Evolutionary conservation across 352 stramenopile genomes (phyloP).

Genomic region (Phytophthora pinifolia): DNA sequence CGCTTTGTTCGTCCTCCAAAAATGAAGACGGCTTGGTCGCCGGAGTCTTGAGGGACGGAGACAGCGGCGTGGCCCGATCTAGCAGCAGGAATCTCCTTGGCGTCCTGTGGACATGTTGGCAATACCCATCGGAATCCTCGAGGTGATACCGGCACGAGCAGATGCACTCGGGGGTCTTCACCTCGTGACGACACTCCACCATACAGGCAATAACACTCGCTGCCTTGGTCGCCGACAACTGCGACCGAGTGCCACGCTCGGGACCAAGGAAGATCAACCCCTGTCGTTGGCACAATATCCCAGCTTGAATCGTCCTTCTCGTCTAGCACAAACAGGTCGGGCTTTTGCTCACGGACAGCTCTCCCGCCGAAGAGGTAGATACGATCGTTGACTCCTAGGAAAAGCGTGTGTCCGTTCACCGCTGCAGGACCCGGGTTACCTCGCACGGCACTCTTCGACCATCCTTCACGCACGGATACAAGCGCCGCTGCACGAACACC

Average conservation of each 20-base stretch:
- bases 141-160: constrained; percentile 26
- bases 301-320: constrained; percentile 47
- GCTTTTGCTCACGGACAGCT: constrained; percentile 60
- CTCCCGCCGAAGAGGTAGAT: constrained; percentile 60
- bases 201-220: constrained; percentile 43
- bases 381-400: constrained; percentile 20
- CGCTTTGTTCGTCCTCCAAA: constrained; percentile 71
- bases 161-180: constrained; percentile 50
- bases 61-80: constrained; percentile 59
- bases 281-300: constrained; percentile 35
- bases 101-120: constrained; percentile 17
- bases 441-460: constrained; percentile 41
- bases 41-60: constrained; percentile 15
- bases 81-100: constrained; percentile 23
- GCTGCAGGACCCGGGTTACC: constrained; percentile 67
- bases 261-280: constrained; percentile 28
- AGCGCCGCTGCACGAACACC: constrained; percentile 33
- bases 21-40: constrained; percentile 28
- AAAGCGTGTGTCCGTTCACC: constrained; percentile 68
- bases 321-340: constrained; percentile 49
- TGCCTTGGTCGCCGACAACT: constrained; percentile 19
- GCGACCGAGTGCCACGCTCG: constrained; percentile 63
- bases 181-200: constrained; percentile 59
- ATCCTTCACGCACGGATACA: constrained; percentile 43
- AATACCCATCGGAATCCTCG: constrained; percentile 31